phyloP scores from a whole-genome alignment of 352 stramenopile genomes.

The Pythium angustatum region DNA sequence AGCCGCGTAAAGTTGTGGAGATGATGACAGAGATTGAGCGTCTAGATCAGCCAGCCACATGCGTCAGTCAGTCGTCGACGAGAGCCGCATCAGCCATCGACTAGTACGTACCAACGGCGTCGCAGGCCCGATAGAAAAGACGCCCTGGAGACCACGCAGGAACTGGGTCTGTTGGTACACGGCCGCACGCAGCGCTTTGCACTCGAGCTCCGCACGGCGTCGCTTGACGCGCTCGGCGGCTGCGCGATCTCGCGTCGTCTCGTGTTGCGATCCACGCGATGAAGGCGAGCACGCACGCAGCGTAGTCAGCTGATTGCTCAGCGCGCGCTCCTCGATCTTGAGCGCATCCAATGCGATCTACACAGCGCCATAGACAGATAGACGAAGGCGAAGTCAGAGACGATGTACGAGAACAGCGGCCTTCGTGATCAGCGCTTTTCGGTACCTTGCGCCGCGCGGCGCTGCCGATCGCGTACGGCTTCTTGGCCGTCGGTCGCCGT shows the following conservation, averaged over 20 bases:
- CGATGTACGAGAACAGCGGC: no score
- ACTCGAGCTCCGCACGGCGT: constrained; percentile 14
- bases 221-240: constrained; percentile 7
- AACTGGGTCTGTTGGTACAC: constrained; percentile 16
- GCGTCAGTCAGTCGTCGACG: no score
- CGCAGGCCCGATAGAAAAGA: background rate
- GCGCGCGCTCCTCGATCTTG: background rate
- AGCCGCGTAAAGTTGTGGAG: constrained; percentile 30
- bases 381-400: background rate
- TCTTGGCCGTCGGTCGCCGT: background rate
- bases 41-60: no score
- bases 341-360: constrained; percentile 8
- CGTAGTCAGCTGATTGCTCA: background rate
- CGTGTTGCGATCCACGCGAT: background rate
- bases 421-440: no score
- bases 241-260: background rate
- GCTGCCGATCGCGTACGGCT: constrained; percentile 6
- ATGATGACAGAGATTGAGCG: constrained; percentile 22
- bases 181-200: constrained; percentile 4
- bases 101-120: background rate
- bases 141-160: constrained; percentile 1
- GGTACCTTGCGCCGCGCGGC: constrained; percentile 5
- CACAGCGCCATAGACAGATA: background rate
- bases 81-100: no score
- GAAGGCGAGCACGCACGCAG: background rate